Evolutionary conservation across 73 alveolate genomes (phyloP).

Genomic region (Paramecium sexaurelia): DNA sequence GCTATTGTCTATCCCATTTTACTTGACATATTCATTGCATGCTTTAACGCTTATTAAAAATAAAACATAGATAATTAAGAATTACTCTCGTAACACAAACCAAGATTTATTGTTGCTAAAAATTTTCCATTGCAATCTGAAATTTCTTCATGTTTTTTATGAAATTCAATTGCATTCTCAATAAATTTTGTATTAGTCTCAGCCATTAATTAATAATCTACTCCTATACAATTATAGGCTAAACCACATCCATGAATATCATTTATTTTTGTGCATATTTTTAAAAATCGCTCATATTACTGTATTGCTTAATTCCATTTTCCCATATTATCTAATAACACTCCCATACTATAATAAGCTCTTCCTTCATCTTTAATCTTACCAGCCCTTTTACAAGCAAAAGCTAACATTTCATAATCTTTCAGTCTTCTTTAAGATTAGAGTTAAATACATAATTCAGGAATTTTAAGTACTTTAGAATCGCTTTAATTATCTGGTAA

Average conservation of each 20-base stretch:
- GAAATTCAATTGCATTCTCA: slow-evolving; percentile 60
- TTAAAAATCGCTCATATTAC: slow-evolving; percentile 80
- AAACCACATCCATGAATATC: slow-evolving; percentile 90
- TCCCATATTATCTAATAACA: slow-evolving; percentile 82
- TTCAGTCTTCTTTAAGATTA: slow-evolving; percentile 81
- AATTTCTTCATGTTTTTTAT: slow-evolving; percentile 65
- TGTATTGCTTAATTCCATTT: slow-evolving; percentile 79
- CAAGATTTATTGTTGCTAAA: slow-evolving; percentile 64
- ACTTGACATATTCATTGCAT: slow-evolving; percentile 42
- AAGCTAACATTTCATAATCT: slow-evolving; percentile 87
- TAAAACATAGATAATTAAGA: slow-evolving; percentile 42
- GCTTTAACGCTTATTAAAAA: slow-evolving; percentile 50
- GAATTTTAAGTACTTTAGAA: not conserved
- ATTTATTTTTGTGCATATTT: slow-evolving; percentile 81
- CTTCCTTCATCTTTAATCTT: slow-evolving; percentile 93
- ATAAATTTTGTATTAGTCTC: slow-evolving; percentile 47
- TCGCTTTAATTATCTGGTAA: slow-evolving; percentile 25
- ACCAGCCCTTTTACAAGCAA: slow-evolving; percentile 94
- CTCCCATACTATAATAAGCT: slow-evolving; percentile 91
- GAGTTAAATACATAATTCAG: slow-evolving; percentile 77
- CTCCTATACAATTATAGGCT: slow-evolving; percentile 94
- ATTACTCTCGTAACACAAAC: slow-evolving; percentile 58
- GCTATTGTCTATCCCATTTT: slow-evolving; percentile 61
- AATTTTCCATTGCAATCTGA: slow-evolving; percentile 68
- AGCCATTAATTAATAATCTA: slow-evolving; percentile 79